These are phyloP conservation scores for Avena sativa DNA, from an alignment of 176 grass and related monocot genomes.

Conservation along the genomic window DNA sequence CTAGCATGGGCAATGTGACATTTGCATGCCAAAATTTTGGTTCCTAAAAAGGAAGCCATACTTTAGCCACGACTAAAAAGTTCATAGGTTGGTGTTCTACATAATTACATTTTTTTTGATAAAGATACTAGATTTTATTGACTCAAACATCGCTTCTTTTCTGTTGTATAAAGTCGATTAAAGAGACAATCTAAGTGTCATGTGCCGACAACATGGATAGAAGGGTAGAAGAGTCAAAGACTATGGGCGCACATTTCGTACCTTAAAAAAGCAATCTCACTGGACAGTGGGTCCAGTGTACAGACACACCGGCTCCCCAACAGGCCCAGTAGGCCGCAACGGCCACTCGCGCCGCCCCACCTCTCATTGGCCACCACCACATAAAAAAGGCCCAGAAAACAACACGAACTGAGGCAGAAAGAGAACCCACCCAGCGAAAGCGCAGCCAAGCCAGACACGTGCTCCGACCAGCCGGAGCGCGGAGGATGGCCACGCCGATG, in stretches of 20 bases:
- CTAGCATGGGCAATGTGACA: background rate
- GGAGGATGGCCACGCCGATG: constrained; percentile 40
- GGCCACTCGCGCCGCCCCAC: background rate
- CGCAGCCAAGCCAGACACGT: background rate
- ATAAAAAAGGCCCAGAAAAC: constrained; percentile 31
- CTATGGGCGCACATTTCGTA: background rate
- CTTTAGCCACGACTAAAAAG: background rate
- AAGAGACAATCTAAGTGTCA: background rate
- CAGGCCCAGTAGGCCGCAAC: constrained; percentile 8
- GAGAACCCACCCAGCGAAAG: background rate
- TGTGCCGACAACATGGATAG: background rate
- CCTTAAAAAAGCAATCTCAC: background rate
- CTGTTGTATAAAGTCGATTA: background rate
- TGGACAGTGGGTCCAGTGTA: background rate
- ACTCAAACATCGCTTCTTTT: background rate
- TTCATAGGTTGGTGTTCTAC: background rate
- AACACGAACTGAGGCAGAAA: background rate
- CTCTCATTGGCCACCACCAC: constrained; percentile 1
- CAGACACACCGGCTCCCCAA: background rate
- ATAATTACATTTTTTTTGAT: background rate
- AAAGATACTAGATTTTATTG: background rate
- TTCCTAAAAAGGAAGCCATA: background rate
- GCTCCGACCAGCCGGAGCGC: background rate
- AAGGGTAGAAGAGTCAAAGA: background rate
- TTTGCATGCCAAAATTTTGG: background rate